These are phyloP conservation scores for Arachnopeziza araneosa DNA, from an alignment of 2,329 filamentous ascomycete species.

Conservation along the genomic window DNA sequence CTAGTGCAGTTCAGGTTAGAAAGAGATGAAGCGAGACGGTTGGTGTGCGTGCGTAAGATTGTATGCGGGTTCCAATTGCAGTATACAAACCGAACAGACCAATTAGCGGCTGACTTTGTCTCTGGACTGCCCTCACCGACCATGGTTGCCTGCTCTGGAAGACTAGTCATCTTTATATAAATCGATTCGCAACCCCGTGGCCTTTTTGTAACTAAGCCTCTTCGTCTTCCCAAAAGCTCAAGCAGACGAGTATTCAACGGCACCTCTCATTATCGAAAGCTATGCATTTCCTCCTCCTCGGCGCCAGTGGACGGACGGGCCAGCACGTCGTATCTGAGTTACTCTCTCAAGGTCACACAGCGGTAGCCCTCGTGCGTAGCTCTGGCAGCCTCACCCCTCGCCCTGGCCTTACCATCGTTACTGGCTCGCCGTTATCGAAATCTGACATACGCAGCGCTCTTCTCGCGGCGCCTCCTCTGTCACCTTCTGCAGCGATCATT, in stretches of 20 bases:
- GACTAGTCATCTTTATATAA: conserved; percentile 16
- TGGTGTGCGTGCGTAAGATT: conserved; percentile 21
- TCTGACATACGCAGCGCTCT: conserved; percentile 31
- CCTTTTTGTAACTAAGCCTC: conserved; percentile 15
- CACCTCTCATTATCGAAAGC: conserved; percentile 16
- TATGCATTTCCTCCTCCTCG: conserved; percentile 40
- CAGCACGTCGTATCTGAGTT: conserved; percentile 36
- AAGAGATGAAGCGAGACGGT: conserved; percentile 11
- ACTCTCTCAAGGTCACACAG: conserved; percentile 34
- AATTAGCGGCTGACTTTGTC: conserved; percentile 18
- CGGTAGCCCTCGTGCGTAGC: conserved; percentile 36
- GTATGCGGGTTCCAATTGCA: conserved; percentile 19
- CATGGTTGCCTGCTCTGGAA: conserved; percentile 15
- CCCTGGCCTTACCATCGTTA: conserved; percentile 27
- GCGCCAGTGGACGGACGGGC: conserved; percentile 39
- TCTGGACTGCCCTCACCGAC: conserved; percentile 12
- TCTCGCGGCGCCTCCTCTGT: conserved; percentile 17
- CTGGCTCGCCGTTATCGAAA: conserved; percentile 32
- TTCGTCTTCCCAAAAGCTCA: conserved; percentile 11
- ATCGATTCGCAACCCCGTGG: conserved; percentile 13
- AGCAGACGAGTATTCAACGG: conserved; percentile 14
- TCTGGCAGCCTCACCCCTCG: conserved; percentile 23
- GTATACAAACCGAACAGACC: conserved; percentile 25
- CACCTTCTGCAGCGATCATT: conserved; percentile 32
- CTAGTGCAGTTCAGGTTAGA: conserved; percentile 12